phyloP scores from a whole-genome alignment of 169 alveolate genomes.

The Cryptosporidium ryanae region DNA sequence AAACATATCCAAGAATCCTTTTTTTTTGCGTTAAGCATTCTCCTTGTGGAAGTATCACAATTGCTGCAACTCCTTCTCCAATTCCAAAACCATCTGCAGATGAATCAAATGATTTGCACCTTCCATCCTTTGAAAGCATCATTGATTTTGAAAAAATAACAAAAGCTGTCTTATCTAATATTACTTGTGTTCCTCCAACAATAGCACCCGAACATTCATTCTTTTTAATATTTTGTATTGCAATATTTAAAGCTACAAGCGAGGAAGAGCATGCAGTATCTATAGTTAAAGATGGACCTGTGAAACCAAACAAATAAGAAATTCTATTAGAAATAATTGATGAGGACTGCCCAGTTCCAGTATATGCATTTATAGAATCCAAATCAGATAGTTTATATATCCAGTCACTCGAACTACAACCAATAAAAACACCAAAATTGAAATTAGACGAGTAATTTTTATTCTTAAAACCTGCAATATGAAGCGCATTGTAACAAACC shows the following conservation, averaged over 20 bases:
- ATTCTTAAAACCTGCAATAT: constrained; percentile 70
- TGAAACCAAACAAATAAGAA: constrained; percentile 54
- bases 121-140: constrained; percentile 81
- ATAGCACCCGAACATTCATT: constrained; percentile 67
- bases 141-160: constrained; percentile 77
- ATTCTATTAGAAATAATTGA: constrained; percentile 71
- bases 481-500: constrained; percentile 78
- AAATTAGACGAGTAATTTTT: constrained; percentile 37
- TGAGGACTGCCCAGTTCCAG: constrained; percentile 79
- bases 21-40: constrained; percentile 15
- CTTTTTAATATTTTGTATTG: constrained; percentile 54
- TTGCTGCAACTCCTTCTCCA: constrained; percentile 83
- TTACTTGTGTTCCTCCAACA: constrained; percentile 79
- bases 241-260: constrained; percentile 46
- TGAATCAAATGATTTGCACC: constrained; percentile 82
- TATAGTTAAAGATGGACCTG: constrained; percentile 62
- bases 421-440: constrained; percentile 80
- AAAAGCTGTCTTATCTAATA: constrained; percentile 75
- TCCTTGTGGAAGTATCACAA: constrained; percentile 70
- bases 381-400: constrained; percentile 64
- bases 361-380: constrained; percentile 66
- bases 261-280: constrained; percentile 74
- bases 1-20: constrained; percentile 28
- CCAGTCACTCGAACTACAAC: constrained; percentile 82
- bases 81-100: constrained; percentile 83